Evolutionary conservation across 2,329 filamentous ascomycete genomes (phyloP).

Genomic region (Trichophaea hybrida): DNA sequence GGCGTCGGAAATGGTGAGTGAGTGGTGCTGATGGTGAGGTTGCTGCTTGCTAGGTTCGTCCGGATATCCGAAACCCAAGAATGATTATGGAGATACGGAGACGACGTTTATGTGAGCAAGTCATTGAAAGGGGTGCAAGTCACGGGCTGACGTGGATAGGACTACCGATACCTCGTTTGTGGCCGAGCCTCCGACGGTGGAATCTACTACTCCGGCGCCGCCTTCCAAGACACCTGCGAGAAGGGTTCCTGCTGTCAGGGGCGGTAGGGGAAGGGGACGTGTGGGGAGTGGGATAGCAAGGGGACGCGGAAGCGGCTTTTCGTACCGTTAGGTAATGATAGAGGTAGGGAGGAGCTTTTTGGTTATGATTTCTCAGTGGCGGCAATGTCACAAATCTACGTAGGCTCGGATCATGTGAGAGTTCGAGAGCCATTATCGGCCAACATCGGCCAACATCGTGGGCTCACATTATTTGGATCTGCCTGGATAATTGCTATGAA

Average conservation of each 20-base stretch:
- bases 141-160: slow-evolving; percentile 36
- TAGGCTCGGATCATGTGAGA: no score
- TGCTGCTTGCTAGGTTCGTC: neutral
- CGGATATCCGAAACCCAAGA: neutral
- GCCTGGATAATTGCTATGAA: no score
- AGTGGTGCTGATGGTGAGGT: neutral
- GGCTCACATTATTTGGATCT: no score
- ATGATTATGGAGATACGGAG: slow-evolving; percentile 39
- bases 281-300: slow-evolving; percentile 26
- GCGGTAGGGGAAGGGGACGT: slow-evolving; percentile 16
- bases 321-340: neutral
- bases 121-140: neutral
- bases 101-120: slow-evolving; percentile 65
- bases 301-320: slow-evolving; percentile 16
- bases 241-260: slow-evolving; percentile 17
- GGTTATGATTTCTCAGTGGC: no score
- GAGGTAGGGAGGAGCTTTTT: neutral
- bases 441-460: no score
- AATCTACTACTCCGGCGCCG: slow-evolving; percentile 49
- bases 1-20: slow-evolving; percentile 32
- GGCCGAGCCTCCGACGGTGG: slow-evolving; percentile 64
- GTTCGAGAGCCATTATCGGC: no score
- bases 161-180: slow-evolving; percentile 87
- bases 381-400: no score
- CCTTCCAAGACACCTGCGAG: slow-evolving; percentile 30